Evolutionary conservation across 2,329 filamentous ascomycete species (phyloP), one percentile per base, ranked within the genome.

Genomic region (Rhexocercosporidium sp.): DNA sequence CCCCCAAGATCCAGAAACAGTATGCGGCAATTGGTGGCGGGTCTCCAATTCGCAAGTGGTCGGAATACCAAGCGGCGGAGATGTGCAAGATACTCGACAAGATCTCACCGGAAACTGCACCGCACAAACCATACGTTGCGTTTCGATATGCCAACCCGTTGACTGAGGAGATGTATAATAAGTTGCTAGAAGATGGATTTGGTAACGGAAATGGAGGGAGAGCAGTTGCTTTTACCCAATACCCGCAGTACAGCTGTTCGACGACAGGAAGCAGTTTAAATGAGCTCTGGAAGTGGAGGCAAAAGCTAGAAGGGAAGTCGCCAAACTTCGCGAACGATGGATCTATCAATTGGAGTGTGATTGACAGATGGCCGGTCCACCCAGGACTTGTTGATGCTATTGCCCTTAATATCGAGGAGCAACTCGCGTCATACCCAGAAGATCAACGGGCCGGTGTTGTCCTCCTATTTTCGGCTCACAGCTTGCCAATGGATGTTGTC

Each of bases 31-130:
- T 99, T 77, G 96, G 96, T 67, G 96, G 96, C 69, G 96, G 96
- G n/a, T 98, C 94, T 22, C 96, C 96, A 1, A 99, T 99, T 78
- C 90, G 95, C 73, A 96, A 96, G 79, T 99, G 96, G 96, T 97
- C 94, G 27, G 96, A 99, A 80, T 90, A 96, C 77, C 96, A 99
- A 80, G 94, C 89, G 67, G 85, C 86, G 67, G 94, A 98, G 81
- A 97, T 98, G 93, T 99, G 96, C 87, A 97, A 97, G 84, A 87
- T 98, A 61, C 85, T 99, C 61, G 96, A 99, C 84, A 87, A 90
- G 74, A 91, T 93, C 68, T 96, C 92, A 1, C 96, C 96, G 6
- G 92, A 97, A 77, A 97, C 94, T 1, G 96, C 96, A 3, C 96
- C 96, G 6, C 96, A 99, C 79, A 97, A 96, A 79, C 96, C 96